Evolutionary conservation across 192 early-diverging fungal species (phyloP), one percentile per base, ranked within the genome.

Genomic region (Podila epigama): DNA sequence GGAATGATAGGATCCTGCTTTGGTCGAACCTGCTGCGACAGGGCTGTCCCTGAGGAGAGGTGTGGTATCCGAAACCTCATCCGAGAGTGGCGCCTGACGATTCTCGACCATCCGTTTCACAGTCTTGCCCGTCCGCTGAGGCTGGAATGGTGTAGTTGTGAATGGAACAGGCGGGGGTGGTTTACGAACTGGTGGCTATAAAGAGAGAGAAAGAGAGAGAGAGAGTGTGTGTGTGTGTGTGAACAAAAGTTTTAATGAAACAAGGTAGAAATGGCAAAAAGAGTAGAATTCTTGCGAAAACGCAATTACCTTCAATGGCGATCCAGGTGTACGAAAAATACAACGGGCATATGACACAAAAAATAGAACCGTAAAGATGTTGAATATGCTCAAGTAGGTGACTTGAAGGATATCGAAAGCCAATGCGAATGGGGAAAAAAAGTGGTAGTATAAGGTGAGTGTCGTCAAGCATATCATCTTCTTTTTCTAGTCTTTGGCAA

Each of bases 281-380:
- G 5, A 52, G 10, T 13, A 22, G 16, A 40, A 54, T 1, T 8
- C 18, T n/a, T 11, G 18, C 25, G 41, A 11, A 12, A 56, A 65
- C 50, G n/a, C n/a, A n/a, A n/a, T 31, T 83, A 60, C 81, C 68
- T 81, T 75, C 62, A 72, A 55, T n/a, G 84, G 79, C n/a, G 79
- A 75, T 18, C 84, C 86, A 18, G 86, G 84, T 4, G 34, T 68
- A 33, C 58, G 60, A 39, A 55, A 66, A 6, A 87, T 61, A 36
- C 81, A 75, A 29, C 84, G 62, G 11, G 63, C 58, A 35, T 87
- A 87, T 4, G 84, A 84, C 20, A 78, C 53, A 25, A 80, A 67
- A 16, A 79, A 70, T 36, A 87, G 58, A 12, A 72, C 15, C 16
- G 82, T 59, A 7, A 82, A 42, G 15, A 75, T 54, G 54, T 77